These are phyloP conservation scores for Hansenula sp. DNA, from an alignment of 1,139 yeast species.

Conservation along the genomic window DNA sequence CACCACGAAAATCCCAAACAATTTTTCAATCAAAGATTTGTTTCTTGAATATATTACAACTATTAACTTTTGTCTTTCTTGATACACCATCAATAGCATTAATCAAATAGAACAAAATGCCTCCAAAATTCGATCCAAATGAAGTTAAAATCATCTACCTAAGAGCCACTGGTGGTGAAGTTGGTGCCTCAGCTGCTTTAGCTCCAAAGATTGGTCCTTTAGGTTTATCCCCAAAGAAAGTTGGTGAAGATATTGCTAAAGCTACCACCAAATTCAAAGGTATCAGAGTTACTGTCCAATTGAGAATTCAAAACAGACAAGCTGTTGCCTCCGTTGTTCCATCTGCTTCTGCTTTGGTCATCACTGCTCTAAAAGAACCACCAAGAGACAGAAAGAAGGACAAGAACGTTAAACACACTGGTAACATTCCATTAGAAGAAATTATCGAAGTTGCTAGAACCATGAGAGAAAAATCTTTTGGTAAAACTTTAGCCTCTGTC, in stretches of 20 bases:
- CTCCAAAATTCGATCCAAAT: conserved; percentile 97
- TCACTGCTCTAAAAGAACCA: conserved; percentile 99
- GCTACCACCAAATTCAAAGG: conserved; percentile 99
- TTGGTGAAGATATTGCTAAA: conserved; percentile 99
- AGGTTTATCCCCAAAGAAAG: conserved; percentile 99
- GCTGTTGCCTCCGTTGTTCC: conserved; percentile 99
- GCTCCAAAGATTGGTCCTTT: conserved; percentile 99
- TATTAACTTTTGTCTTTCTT: not conserved
- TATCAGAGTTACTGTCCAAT: conserved; percentile 97
- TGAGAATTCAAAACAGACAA: conserved; percentile 99
- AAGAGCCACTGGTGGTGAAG: conserved; percentile 99
- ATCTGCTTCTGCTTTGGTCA: conserved; percentile 98
- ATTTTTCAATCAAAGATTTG: not conserved
- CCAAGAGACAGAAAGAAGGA: conserved; percentile 99
- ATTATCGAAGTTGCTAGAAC: conserved; percentile 96
- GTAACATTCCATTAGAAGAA: conserved; percentile 97
- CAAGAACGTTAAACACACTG: conserved; percentile 99
- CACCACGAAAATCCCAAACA: not conserved
- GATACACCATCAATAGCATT: conserved; percentile 2
- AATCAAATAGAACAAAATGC: conserved; percentile 46
- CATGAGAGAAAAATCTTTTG: conserved; percentile 97
- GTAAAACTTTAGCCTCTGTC: conserved; percentile 95
- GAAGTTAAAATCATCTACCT: conserved; percentile 98
- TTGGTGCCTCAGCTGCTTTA: conserved; percentile 99
- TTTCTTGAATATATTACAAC: not conserved